Evolutionary conservation across 2,329 filamentous ascomycete genomes (phyloP), one percentile per base, ranked within the genome.

Genomic region (Coniella vitis): DNA sequence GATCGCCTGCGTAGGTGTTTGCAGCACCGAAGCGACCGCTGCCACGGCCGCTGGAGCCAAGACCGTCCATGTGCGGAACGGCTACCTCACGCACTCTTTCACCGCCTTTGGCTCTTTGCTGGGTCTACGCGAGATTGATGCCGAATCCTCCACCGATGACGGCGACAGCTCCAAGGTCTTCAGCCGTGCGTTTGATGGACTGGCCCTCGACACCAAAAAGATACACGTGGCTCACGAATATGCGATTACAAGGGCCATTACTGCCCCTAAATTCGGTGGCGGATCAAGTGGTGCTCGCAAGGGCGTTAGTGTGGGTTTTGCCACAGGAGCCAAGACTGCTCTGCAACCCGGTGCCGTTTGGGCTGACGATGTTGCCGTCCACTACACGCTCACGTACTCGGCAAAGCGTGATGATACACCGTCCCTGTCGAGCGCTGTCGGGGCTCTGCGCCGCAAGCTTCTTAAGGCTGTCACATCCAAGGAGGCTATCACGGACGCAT

Each of bases 71-170:
- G 69, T 86, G 5, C 57, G 69, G 17, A 72, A 86, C 54, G 83
- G 83, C 1, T 72, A 84, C 57, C 58, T 86, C n/a, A 75, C 76
- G 5, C 69, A 74, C 5, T 70, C 79, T 0, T 74, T 85, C 53
- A 82, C 78, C 3, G 78, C 76, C 2, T 78, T 84, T 25, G 81
- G 76, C 1, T 76, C 79, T 4, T 67, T 68, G 1, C 64, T 87
- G 0, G 83, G 83, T 1, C 70, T 87, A 7, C 76, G 76, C 53
- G 81, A 79, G 46, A 85, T 87, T 46, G 74, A 78, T 49, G 70
- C 71, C 4, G 83, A 86, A 54, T 59, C 66, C 7, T 65, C 67
- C 39, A 77, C 73, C 0, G 75, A 78, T 54, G 78, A 79, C 51
- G 77, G 77, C 2, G 59, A 61, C 2, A 69, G 66, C 49, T 62